Conservation (phyloP, 176 grass and related monocot species). For the Tuctoria greenei region DNA sequence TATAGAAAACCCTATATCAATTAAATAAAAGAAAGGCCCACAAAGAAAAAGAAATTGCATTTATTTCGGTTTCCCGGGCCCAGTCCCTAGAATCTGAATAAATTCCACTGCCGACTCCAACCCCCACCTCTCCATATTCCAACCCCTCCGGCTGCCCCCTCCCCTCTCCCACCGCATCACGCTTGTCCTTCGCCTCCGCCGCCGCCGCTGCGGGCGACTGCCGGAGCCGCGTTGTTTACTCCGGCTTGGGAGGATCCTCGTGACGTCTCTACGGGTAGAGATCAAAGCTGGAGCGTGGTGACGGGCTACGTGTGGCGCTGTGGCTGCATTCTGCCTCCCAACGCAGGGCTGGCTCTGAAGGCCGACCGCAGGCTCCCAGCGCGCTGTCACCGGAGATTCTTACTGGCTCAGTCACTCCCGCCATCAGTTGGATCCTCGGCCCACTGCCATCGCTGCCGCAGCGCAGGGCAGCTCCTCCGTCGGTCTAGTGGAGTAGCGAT, state of each 20-base stretch:
- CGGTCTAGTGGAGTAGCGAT: slow-evolving; percentile 10
- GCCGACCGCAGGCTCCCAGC: not conserved
- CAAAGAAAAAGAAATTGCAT: not conserved
- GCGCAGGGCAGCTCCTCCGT: not conserved
- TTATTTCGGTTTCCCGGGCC: slow-evolving; percentile 22
- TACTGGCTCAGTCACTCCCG: not conserved
- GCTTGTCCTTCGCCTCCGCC: not conserved
- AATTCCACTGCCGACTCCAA: slow-evolving; percentile 46
- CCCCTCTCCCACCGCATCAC: not conserved
- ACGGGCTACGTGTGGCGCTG: not conserved
- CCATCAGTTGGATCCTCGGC: not conserved
- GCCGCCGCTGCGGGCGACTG: slow-evolving; percentile 1
- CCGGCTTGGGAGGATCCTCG: not conserved
- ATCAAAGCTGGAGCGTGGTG: not conserved
- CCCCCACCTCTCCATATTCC: slow-evolving; percentile 42
- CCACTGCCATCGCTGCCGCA: too few species aligned
- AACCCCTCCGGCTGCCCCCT: not conserved
- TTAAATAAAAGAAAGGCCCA: not conserved
- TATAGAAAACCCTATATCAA: not conserved
- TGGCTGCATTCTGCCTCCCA: slow-evolving; percentile 13
- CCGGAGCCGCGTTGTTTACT: not conserved
- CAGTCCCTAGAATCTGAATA: slow-evolving; percentile 40
- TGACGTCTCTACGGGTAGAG: not conserved
- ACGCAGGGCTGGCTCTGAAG: not conserved
- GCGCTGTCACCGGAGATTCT: not conserved